Percentiles rank a stretch among this genome's conserved stretches.
Conservation (phyloP, 306 rosid genomes). For the Prosopis cineraria region DNA sequence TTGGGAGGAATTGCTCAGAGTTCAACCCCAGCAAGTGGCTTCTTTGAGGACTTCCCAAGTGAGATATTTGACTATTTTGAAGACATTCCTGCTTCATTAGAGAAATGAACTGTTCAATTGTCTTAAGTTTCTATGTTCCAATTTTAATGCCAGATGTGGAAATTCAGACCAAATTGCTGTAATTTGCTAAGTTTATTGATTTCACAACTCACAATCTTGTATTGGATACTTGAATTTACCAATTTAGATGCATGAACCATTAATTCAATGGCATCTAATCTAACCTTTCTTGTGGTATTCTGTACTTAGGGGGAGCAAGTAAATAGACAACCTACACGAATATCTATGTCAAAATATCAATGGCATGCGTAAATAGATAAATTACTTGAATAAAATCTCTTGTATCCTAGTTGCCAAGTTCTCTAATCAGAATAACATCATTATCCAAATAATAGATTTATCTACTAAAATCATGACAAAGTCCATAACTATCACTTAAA, state of each 20-base stretch:
- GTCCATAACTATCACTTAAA: no score
- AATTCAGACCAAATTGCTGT: neutral
- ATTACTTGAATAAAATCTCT: no score
- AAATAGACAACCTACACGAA: no score
- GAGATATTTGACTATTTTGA: conserved; percentile 59
- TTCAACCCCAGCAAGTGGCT: conserved; percentile 22
- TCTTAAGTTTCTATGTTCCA: neutral
- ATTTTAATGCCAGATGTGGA: neutral
- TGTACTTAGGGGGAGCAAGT: no score
- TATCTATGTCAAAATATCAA: no score
- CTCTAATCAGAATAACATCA: neutral
- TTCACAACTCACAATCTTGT: conserved; percentile 1
- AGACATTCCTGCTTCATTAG: conserved; percentile 42
- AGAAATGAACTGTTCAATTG: conserved; percentile 8
- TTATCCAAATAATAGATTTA: no score
- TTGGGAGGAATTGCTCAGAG: conserved; percentile 32
- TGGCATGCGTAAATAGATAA: no score
- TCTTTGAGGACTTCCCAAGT: conserved; percentile 51
- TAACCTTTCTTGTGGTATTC: no score
- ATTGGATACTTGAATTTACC: conserved; percentile 11
- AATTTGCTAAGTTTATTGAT: neutral
- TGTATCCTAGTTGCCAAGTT: neutral
- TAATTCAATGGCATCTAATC: neutral
- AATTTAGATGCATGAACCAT: conserved; percentile 14
- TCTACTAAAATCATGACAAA: neutral